Evolutionary conservation across 441 rosid species (phyloP).

Genomic region (Corymbia calophylla): DNA sequence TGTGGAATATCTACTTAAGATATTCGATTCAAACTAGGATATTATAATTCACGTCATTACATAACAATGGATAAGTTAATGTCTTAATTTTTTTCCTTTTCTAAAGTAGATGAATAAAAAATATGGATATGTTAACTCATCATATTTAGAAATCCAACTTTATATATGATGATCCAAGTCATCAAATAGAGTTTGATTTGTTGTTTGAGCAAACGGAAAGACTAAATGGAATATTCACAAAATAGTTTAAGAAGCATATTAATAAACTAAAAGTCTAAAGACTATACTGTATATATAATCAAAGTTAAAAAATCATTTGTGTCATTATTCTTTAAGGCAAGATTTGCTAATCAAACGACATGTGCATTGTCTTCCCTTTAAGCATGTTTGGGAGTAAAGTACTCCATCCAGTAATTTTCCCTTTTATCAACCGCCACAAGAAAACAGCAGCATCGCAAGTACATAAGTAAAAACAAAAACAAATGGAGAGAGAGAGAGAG

Average conservation of each 20-base stretch:
- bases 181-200: neutral
- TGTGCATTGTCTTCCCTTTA: rapidly evolving
- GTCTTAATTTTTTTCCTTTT: neutral
- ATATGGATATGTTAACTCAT: neutral
- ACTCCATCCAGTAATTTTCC: neutral
- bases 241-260: neutral
- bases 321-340: neutral
- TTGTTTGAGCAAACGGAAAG: neutral
- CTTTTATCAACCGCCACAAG: neutral
- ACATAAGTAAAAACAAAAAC: neutral
- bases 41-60: neutral
- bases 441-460: neutral
- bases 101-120: neutral
- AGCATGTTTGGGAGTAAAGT: neutral
- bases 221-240: neutral
- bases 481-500: neutral
- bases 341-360: neutral
- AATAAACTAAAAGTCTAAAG: neutral
- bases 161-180: neutral
- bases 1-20: neutral
- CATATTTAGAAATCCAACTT: neutral
- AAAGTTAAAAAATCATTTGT: neutral
- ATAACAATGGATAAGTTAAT: neutral
- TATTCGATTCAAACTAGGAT: neutral
- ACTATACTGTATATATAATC: rapidly evolving